Evolutionary conservation across 495 filamentous ascomycete genomes (phyloP), one percentile per base, ranked within the genome.

Genomic region (Xylaria sp.): DNA sequence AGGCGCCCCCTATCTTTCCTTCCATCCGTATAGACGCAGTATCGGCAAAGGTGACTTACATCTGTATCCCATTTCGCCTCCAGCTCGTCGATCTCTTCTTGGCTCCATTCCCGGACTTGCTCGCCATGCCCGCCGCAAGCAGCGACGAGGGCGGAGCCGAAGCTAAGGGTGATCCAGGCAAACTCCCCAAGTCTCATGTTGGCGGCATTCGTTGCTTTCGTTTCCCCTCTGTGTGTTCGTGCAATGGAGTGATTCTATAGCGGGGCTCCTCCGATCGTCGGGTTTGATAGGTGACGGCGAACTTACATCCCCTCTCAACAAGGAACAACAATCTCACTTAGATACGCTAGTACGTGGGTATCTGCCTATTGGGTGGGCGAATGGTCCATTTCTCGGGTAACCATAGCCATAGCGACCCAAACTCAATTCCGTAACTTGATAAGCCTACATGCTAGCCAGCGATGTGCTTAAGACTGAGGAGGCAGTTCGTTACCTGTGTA

Each of bases 1-100:
- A 15, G 29, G n/a, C 9, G 52, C 19, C 5, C 6, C 26, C 3
- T 31, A 6, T 5, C 12, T 0, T 31, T 55, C 7, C 29, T 41
- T 35, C 21, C 29, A 61, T 37, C 17, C 11, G 1, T 8, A 19
- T 53, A 24, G 1, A 48, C 33, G 12, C 26, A 68, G 11, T 24
- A 48, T 50, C 21, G 9, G 8, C 5, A 26, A 43, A 6, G 21
- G 21, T 4, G n/a, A 64, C 80, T 74, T 77, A 88, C 85, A 74
- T 90, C 84, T 59, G 78, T 80, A 12, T 84, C 85, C 87, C 88
- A 88, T 79, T 87, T 88, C 73, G 70, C 77, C 71, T 88, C 85
- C 29, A 88, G 74, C 58, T 88, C 85, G 31, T 82, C 79, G 11
- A 85, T 69, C 40, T 79, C 76, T 29, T 83, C 82, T 31, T 80